Conservation (phyloP, 495 filamentous ascomycete genomes). For the Massariosphaeria phaeospora region DNA sequence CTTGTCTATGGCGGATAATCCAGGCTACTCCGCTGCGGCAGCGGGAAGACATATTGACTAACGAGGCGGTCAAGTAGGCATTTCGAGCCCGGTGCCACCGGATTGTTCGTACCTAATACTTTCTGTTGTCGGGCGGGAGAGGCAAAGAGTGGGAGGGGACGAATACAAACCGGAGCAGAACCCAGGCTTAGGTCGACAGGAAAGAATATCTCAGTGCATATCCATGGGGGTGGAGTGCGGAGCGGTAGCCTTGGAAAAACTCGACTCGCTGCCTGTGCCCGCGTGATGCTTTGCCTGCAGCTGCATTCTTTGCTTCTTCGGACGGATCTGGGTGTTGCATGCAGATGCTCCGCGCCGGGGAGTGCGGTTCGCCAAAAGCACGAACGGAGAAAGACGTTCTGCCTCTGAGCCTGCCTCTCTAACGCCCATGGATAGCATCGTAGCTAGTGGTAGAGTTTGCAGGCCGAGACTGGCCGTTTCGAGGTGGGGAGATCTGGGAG, state of each 20-base stretch:
- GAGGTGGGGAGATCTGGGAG: slow-evolving; percentile 8
- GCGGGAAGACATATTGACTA: neutral
- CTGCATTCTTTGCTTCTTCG: slow-evolving; percentile 4
- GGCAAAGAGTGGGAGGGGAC: slow-evolving; percentile 11
- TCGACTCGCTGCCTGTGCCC: neutral
- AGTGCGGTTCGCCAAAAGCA: too few relatives aligned
- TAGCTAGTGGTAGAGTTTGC: too few relatives aligned
- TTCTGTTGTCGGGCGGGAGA: neutral
- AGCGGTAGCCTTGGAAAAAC: too few relatives aligned
- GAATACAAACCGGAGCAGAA: neutral
- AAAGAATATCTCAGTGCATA: slow-evolving; percentile 7
- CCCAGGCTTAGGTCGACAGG: neutral
- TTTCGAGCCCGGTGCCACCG: neutral
- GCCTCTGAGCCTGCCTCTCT: too few relatives aligned
- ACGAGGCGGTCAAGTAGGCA: slow-evolving; percentile 5
- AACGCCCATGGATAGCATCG: too few relatives aligned
- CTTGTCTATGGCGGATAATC: slow-evolving; percentile 26
- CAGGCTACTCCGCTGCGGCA: slow-evolving; percentile 16
- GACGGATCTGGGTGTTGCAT: neutral
- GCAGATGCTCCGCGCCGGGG: too few relatives aligned
- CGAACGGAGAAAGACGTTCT: too few relatives aligned
- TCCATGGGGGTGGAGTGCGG: slow-evolving; percentile 15
- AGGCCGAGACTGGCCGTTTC: too few relatives aligned
- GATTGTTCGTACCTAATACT: slow-evolving; percentile 11
- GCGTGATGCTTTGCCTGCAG: slow-evolving; percentile 17